Conservation (phyloP, 768 basidiomycete genomes). For the Trametes gibbosa region DNA sequence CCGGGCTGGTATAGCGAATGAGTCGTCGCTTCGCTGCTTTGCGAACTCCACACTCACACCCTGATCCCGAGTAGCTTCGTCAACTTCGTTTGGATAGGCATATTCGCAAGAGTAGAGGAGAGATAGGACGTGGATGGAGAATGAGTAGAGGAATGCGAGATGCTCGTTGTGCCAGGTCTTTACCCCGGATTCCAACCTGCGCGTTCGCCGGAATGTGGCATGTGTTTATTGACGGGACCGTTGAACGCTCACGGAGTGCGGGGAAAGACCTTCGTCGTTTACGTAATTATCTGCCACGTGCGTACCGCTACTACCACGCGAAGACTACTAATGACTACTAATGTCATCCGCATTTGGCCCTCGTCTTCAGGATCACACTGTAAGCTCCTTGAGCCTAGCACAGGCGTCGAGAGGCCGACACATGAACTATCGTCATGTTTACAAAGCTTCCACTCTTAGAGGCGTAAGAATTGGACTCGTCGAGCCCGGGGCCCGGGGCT, state of each 20-base stretch:
- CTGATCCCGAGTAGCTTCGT: constrained; percentile 66
- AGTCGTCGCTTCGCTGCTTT: not conserved
- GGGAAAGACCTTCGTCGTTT: too few relatives aligned
- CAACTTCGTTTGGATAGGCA: constrained; percentile 45
- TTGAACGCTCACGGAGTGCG: too few relatives aligned
- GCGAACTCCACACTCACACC: constrained; percentile 43
- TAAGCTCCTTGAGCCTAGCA: too few relatives aligned
- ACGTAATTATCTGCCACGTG: too few relatives aligned
- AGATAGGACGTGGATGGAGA: not conserved
- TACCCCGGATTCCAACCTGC: not conserved
- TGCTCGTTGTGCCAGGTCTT: not conserved
- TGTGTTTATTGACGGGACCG: not conserved
- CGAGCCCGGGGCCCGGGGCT: not conserved
- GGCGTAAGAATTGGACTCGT: too few relatives aligned
- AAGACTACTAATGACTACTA: too few relatives aligned
- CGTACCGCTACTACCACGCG: too few relatives aligned
- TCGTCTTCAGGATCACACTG: too few relatives aligned
- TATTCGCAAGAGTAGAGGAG: not conserved
- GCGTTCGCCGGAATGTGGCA: not conserved
- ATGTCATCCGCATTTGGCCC: too few relatives aligned
- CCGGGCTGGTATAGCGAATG: constrained; percentile 45
- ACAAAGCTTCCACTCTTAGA: too few relatives aligned
- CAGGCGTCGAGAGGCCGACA: too few relatives aligned
- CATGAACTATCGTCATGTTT: too few relatives aligned
- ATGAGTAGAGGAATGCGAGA: not conserved